Conservation (phyloP, 305 asterid species). For the Lippia alba region DNA sequence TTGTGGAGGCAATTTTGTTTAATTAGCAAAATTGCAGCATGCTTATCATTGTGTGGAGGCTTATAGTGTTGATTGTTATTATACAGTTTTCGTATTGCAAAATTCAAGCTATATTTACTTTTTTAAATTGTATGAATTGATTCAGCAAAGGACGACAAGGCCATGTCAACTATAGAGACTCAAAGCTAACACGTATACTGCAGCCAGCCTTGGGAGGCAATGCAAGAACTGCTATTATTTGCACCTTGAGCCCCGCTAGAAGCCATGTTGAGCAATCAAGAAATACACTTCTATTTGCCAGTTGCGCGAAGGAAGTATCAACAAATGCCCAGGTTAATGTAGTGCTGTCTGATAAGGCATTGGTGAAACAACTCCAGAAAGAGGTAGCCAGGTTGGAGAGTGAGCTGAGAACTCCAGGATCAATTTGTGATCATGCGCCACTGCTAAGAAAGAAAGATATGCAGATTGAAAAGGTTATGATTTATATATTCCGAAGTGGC, state of each 20-base stretch:
- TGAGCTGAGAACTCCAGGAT: slow-evolving; percentile 81
- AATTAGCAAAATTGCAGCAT: too few relatives aligned
- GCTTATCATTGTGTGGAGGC: too few relatives aligned
- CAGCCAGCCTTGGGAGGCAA: slow-evolving; percentile 97
- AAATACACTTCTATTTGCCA: slow-evolving; percentile 94
- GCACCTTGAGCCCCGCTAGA: slow-evolving; percentile 94
- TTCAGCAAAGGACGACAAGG: slow-evolving; percentile 96
- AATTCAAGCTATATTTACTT: slow-evolving; percentile 13
- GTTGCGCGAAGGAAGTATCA: slow-evolving; percentile 93
- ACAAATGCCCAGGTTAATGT: slow-evolving; percentile 97
- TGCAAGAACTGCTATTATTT: slow-evolving; percentile 95
- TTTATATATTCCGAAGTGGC: slow-evolving; percentile 9
- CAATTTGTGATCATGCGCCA: slow-evolving; percentile 68
- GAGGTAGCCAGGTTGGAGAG: slow-evolving; percentile 96
- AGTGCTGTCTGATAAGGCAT: slow-evolving; percentile 96
- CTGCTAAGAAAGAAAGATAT: slow-evolving; percentile 80
- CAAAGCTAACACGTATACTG: slow-evolving; percentile 92
- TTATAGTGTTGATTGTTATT: slow-evolving; percentile 24
- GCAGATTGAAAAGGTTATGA: slow-evolving; percentile 84
- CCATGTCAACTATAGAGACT: slow-evolving; percentile 92
- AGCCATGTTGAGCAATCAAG: slow-evolving; percentile 96
- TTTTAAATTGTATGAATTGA: slow-evolving; percentile 27
- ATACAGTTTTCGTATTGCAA: background rate
- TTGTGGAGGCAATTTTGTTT: too few relatives aligned
- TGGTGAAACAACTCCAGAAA: slow-evolving; percentile 96